These are phyloP conservation scores for Berberis thunbergii DNA, from an alignment of 164 flowering plant genomes.

Conservation along the genomic window DNA sequence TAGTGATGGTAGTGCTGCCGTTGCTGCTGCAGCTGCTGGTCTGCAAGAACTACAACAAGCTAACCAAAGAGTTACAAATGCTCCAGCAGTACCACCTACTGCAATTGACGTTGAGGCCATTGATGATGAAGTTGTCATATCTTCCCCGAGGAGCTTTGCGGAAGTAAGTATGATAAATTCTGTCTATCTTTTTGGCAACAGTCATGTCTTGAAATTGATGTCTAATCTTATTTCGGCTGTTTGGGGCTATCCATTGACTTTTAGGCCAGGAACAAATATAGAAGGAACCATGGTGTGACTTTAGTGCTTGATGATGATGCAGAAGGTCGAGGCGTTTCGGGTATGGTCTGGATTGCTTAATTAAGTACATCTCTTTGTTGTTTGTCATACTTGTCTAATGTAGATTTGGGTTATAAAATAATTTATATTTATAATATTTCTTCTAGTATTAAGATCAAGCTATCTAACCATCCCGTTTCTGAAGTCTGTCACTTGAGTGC, in stretches of 20 bases:
- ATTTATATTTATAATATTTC: no score
- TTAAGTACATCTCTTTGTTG: no score
- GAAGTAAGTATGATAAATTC: conserved; percentile 25
- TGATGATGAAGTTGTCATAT: conserved; percentile 60
- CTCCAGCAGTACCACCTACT: neutral
- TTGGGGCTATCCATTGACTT: neutral
- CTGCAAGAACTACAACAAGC: no score
- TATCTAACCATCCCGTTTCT: no score
- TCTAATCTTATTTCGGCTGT: neutral
- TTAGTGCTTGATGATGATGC: conserved; percentile 41
- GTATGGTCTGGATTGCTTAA: neutral
- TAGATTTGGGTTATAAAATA: no score
- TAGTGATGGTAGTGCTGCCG: no score
- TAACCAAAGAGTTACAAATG: no score
- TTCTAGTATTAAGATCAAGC: no score
- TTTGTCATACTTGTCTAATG: no score
- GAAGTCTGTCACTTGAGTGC: no score
- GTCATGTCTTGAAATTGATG: neutral
- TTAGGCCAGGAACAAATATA: conserved; percentile 59
- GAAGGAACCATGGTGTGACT: conserved; percentile 32
- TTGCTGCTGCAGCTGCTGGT: no score
- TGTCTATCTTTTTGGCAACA: neutral
- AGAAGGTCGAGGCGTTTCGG: conserved; percentile 8
- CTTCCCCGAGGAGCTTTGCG: conserved; percentile 52
- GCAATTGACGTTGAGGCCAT: conserved; percentile 52